These are phyloP conservation scores for Suillus hirtellus DNA, from an alignment of 768 basidiomycete species.

Conservation along the genomic window DNA sequence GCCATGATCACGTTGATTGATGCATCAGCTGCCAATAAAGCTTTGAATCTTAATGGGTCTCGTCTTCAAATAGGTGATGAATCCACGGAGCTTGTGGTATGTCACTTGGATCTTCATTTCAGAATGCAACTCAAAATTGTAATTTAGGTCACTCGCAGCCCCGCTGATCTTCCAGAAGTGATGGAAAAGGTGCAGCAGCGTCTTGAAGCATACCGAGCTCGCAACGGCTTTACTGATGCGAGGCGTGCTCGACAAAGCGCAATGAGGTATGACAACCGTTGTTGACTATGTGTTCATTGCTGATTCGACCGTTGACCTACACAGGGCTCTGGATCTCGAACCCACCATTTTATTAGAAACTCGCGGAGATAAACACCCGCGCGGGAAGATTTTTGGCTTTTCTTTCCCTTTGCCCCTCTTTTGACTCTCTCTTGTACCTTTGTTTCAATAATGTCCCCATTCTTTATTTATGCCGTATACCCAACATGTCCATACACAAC, in stretches of 20 bases:
- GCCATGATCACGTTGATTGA: conserved; percentile 50
- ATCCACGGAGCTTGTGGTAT: conserved; percentile 40
- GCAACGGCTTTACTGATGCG: conserved; percentile 19
- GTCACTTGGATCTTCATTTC: background rate
- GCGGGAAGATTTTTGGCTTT: conserved; percentile 16
- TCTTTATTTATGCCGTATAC: conserved; percentile 10
- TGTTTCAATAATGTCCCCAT: background rate
- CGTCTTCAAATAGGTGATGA: conserved; percentile 35
- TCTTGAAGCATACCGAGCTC: conserved; percentile 24
- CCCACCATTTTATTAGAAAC: conserved; percentile 29
- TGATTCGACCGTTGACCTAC: conserved; percentile 8
- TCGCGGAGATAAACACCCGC: conserved; percentile 1
- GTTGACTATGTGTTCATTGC: background rate
- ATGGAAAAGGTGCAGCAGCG: conserved; percentile 30
- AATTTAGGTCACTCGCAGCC: conserved; percentile 27
- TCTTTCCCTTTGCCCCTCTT: conserved; percentile 23
- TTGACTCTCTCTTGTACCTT: conserved; percentile 16
- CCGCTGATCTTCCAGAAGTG: conserved; percentile 37
- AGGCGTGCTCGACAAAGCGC: conserved; percentile 26
- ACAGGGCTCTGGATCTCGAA: conserved; percentile 27
- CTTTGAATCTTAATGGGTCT: conserved; percentile 41
- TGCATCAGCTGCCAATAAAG: conserved; percentile 37
- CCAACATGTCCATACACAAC: background rate
- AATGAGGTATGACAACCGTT: conserved; percentile 18
- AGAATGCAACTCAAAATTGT: background rate